Percentiles rank a stretch among this genome's conserved stretches.
Evolutionary conservation across 2,329 filamentous ascomycete genomes (phyloP).

Genomic region (Samsoniella hepiali): DNA sequence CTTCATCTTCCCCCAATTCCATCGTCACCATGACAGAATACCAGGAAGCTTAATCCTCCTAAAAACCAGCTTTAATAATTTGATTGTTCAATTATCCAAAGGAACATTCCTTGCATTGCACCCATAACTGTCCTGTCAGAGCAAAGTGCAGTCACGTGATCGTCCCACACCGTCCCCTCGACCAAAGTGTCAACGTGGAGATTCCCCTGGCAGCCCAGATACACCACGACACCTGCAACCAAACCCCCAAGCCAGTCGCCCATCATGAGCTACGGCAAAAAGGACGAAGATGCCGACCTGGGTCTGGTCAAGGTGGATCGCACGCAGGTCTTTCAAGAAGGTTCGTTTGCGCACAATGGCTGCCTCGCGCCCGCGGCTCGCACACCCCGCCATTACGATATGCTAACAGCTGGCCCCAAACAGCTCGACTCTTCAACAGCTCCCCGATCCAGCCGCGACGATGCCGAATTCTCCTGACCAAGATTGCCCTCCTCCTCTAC

Average conservation of each 20-base stretch:
- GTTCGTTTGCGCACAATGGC: conserved; percentile 49
- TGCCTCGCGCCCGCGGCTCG: conserved; percentile 16
- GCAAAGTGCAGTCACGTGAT: conserved; percentile 32
- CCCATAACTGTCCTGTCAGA: neutral
- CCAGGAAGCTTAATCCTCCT: too few relatives aligned
- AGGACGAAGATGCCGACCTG: conserved; percentile 95
- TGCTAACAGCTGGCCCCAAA: conserved; percentile 33
- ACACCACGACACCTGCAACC: conserved; percentile 35
- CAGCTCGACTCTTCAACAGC: conserved; percentile 96
- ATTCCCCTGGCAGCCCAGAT: conserved; percentile 32
- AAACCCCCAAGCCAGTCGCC: conserved; percentile 37
- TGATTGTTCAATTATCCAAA: neutral
- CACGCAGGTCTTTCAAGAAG: conserved; percentile 98
- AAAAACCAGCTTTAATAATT: neutral
- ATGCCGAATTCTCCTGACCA: conserved; percentile 96
- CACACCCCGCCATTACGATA: conserved; percentile 25
- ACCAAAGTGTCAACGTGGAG: conserved; percentile 39
- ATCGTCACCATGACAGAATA: neutral
- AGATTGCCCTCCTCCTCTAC: conserved; percentile 93
- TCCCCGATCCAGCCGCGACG: conserved; percentile 93
- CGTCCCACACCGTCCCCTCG: conserved; percentile 29
- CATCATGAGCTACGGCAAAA: conserved; percentile 96
- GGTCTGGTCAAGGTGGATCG: conserved; percentile 96
- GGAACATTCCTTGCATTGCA: neutral
- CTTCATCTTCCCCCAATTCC: neutral